Percentiles rank a stretch among this genome's conserved stretches.
phyloP scores from a whole-genome alignment of 2,329 filamentous ascomycete genomes.

The Aspergillus texensis region DNA sequence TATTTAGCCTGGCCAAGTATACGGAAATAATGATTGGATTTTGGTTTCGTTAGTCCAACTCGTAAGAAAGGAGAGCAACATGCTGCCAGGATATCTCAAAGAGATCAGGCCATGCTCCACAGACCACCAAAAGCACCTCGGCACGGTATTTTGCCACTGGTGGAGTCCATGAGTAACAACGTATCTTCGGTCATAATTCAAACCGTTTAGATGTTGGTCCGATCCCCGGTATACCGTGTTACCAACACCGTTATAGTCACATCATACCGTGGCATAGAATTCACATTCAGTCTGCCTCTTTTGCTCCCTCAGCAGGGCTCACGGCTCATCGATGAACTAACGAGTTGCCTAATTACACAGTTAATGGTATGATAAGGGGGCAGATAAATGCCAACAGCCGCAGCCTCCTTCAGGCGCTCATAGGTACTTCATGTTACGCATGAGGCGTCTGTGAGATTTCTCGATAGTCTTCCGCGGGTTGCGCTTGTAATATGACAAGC shows the following conservation, averaged over 20 bases:
- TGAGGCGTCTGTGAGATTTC: not conserved
- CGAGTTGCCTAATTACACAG: accelerated
- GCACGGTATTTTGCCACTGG: not conserved
- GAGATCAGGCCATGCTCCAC: not conserved
- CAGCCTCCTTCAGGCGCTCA: not conserved
- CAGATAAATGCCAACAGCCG: not conserved
- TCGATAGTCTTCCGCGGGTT: not conserved
- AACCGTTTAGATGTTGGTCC: not conserved
- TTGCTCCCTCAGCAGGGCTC: not conserved
- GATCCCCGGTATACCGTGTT: not conserved
- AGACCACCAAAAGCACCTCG: not conserved
- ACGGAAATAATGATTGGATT: no score
- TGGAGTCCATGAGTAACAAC: no score
- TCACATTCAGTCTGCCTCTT: no score
- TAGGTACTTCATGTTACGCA: not conserved
- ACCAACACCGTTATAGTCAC: not conserved
- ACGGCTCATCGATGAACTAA: accelerated
- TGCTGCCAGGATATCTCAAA: not conserved
- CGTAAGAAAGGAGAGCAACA: not conserved
- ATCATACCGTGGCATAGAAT: not conserved
- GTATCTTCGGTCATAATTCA: not conserved
- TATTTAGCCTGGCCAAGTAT: no score
- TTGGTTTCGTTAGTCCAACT: no score
- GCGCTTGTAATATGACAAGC: not conserved
- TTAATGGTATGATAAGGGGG: not conserved